Evolutionary conservation across 768 basidiomycete species (phyloP), one percentile per base, ranked within the genome.

Genomic region (Leccinellum rugosiceps): DNA sequence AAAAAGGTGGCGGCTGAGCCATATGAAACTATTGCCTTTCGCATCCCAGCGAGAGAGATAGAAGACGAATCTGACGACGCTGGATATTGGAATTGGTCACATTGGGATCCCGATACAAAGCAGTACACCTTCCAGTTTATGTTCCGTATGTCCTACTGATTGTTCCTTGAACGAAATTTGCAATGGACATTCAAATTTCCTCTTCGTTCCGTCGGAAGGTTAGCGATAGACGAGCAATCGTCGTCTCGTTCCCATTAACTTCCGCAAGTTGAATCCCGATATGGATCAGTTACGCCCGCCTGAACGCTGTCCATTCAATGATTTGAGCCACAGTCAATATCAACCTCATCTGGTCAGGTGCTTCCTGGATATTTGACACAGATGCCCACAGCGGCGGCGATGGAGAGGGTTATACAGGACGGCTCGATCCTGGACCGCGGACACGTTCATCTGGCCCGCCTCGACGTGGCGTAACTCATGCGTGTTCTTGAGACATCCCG

Each of bases 21-120:
- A 6, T 99, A 98, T 69, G 97, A 99, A 75, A 98, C 95, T 4
- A 94, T 99, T 64, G 93, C 94, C n/a, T 98, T 98, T 80, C 92
- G 95, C 17, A 94, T 99, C 67, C 97, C 96, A 47, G 91, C 97
- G 25, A 85, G 92, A 51, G 95, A 98, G 74, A 95, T 99, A 59
- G 95, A 98, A 74, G 93, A 96, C 65, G 93, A 94, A 67, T 83
- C 90, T 47, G 88, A 93, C 58, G 93, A 95, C 65, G 90, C 88
- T 28, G 87, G 88, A 15, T 91, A 87, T 63, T 94, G 90, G 90
- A 92, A 92, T 65, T 99, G 97, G 97, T 95, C 95, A 41, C 92
- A 98, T 68, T 98, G 96, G 97, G 97, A 98, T 71, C 86, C 91
- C n/a, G 96, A 99, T 71, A 96, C 94, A 52, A 98, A 98, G 75